Evolutionary conservation across 164 flowering plant genomes (phyloP).

Genomic region (Vitis amurensis): DNA sequence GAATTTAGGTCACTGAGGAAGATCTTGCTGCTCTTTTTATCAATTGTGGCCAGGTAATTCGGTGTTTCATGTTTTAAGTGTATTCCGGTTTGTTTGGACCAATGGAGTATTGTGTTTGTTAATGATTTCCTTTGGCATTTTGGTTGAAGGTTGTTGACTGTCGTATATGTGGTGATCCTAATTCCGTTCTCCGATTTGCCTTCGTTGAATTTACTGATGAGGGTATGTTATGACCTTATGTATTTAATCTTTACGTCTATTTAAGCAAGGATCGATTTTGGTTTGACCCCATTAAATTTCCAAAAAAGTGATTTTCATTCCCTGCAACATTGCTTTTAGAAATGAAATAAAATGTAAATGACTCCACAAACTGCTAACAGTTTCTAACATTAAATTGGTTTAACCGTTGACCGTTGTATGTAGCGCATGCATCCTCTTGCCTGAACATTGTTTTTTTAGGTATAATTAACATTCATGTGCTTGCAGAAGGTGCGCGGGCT

Average conservation of each 20-base stretch:
- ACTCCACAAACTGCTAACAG: too few species aligned
- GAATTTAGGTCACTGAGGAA: constrained; percentile 87
- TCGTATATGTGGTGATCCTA: constrained; percentile 97
- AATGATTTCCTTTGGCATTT: not conserved
- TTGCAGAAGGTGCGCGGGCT: constrained; percentile 86
- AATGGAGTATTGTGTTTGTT: not conserved
- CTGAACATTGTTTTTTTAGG: not conserved
- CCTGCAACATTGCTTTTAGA: too few species aligned
- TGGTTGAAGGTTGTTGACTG: constrained; percentile 88
- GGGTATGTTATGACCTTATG: constrained; percentile 34
- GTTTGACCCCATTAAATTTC: too few species aligned
- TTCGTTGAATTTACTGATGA: constrained; percentile 93
- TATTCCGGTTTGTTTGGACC: not conserved
- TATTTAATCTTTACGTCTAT: too few species aligned
- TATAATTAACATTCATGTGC: constrained; percentile 7
- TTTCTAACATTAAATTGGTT: too few species aligned
- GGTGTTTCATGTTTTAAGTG: not conserved
- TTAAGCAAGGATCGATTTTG: too few species aligned
- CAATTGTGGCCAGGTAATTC: constrained; percentile 75
- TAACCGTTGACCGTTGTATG: too few species aligned
- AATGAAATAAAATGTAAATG: too few species aligned
- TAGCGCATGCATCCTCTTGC: too few species aligned
- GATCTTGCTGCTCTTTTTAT: constrained; percentile 84
- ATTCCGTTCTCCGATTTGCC: constrained; percentile 93
- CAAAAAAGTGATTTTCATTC: too few species aligned